phyloP scores from a whole-genome alignment of 768 basidiomycete genomes.

The Lactarius trivialis region DNA sequence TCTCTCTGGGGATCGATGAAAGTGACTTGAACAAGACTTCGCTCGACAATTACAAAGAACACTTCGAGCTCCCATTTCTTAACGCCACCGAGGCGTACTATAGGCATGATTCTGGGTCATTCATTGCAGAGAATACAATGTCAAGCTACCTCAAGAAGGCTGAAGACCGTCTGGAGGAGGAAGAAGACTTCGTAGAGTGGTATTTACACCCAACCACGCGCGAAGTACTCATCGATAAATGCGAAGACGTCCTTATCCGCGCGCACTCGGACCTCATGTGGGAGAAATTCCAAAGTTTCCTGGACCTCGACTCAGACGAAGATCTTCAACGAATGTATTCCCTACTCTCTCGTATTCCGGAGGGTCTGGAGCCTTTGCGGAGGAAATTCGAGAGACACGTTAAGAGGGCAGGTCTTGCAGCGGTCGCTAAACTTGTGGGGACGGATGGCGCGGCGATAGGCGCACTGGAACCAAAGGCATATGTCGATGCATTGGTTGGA shows the following conservation, averaged over 20 bases:
- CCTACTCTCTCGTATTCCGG: conserved; percentile 81
- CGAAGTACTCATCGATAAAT: conserved; percentile 71
- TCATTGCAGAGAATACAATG: conserved; percentile 81
- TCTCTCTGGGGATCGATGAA: conserved; percentile 92
- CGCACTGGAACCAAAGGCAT: conserved; percentile 82
- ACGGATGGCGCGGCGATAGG: conserved; percentile 50
- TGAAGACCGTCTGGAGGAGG: conserved; percentile 86
- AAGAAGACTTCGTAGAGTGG: conserved; percentile 90
- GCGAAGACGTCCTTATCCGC: conserved; percentile 88
- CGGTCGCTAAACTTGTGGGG: conserved; percentile 64
- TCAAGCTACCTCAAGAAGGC: conserved; percentile 95
- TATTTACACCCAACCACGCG: conserved; percentile 90
- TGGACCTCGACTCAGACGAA: conserved; percentile 91
- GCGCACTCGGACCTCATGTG: conserved; percentile 81
- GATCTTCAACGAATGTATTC: conserved; percentile 95
- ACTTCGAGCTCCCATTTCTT: conserved; percentile 88
- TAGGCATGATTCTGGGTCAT: conserved; percentile 84
- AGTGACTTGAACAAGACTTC: conserved; percentile 87
- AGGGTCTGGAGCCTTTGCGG: conserved; percentile 84
- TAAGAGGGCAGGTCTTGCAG: conserved; percentile 78
- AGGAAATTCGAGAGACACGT: conserved; percentile 95
- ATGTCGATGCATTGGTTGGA: conserved; percentile 86
- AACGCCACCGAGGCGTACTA: conserved; percentile 87
- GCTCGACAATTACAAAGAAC: conserved; percentile 87
- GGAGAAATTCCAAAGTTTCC: conserved; percentile 84